Percentiles rank a stretch among this genome's conserved stretches.
Conservation (phyloP, 2,329 filamentous ascomycete species). For the Sporothrix humicola region DNA sequence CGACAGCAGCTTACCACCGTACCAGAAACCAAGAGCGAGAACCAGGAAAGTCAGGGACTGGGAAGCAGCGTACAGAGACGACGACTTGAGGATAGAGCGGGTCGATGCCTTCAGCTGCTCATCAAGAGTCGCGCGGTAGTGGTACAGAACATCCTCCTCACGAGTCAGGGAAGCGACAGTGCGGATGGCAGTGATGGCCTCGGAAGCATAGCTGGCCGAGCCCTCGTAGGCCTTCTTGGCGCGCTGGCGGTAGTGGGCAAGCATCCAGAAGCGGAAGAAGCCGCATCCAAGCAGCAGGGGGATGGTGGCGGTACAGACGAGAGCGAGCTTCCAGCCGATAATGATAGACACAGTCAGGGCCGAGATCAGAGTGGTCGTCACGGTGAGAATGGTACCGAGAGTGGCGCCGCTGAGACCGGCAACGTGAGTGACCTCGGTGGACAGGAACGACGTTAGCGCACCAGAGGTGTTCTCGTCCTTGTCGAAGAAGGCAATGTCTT, state of each 20-base stretch:
- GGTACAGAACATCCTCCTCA: conserved; percentile 76
- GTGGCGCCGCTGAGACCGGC: conserved; percentile 87
- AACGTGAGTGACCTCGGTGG: conserved; percentile 86
- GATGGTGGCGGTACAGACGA: conserved; percentile 51
- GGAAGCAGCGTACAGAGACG: conserved; percentile 78
- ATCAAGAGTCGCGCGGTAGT: conserved; percentile 72
- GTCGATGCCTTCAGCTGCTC: conserved; percentile 71
- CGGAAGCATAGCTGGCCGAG: conserved; percentile 86
- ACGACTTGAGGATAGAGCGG: conserved; percentile 76
- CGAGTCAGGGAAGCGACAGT: conserved; percentile 91
- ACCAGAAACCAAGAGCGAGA: conserved; percentile 91
- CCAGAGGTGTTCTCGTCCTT: conserved; percentile 86
- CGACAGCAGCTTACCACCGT: conserved; percentile 78
- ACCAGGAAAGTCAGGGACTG: conserved; percentile 85
- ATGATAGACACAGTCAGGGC: conserved; percentile 61
- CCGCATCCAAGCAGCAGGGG: conserved; percentile 50
- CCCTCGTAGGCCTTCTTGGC: conserved; percentile 79
- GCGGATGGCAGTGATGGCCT: conserved; percentile 90
- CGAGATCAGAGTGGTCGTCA: conserved; percentile 77
- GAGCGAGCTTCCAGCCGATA: conserved; percentile 53
- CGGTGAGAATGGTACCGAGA: conserved; percentile 82
- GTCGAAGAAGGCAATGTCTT: conserved; percentile 94
- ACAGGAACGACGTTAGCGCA: conserved; percentile 84
- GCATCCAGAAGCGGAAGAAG: conserved; percentile 64
- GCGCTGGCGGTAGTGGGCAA: conserved; percentile 74